Conservation (phyloP, 345 rosid genomes). For the Clarkia xantiana region DNA sequence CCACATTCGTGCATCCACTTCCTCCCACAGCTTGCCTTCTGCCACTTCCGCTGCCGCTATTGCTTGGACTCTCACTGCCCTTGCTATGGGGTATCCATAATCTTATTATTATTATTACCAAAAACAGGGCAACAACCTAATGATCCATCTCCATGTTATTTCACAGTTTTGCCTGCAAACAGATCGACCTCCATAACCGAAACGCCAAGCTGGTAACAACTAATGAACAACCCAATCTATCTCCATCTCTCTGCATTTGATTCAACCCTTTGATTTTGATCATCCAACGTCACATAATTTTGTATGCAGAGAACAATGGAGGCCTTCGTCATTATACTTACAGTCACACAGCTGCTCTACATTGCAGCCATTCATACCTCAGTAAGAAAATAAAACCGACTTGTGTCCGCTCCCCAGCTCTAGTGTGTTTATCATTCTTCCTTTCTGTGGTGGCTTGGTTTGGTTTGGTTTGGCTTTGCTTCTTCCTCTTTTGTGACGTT, state of each 20-base stretch:
- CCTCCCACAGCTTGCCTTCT: constrained; percentile 43
- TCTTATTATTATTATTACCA: background rate
- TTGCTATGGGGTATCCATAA: constrained; percentile 90
- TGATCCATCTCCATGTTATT: constrained; percentile 3
- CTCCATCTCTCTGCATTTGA: background rate
- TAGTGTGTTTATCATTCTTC: background rate
- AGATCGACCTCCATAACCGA: constrained; percentile 54
- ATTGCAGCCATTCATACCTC: constrained; percentile 58
- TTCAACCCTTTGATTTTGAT: background rate
- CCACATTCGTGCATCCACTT: constrained; percentile 57
- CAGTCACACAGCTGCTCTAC: constrained; percentile 68
- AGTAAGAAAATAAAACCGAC: constrained; percentile 9
- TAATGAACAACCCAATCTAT: background rate
- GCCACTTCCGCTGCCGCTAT: constrained; percentile 59
- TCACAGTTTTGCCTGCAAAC: constrained; percentile 76
- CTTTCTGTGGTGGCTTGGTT: too few species aligned
- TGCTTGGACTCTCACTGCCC: constrained; percentile 82
- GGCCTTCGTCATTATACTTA: constrained; percentile 74
- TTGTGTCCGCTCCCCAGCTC: too few species aligned
- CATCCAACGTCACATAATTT: too few species aligned
- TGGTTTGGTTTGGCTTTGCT: too few species aligned
- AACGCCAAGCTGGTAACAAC: constrained; percentile 65
- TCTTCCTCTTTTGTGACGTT: too few species aligned
- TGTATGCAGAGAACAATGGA: constrained; percentile 84
- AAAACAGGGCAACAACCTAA: too few species aligned